Base-by-base conservation (phyloP, 2,329 filamentous ascomycete species). In the Pyrenochaeta sp. region DNA sequence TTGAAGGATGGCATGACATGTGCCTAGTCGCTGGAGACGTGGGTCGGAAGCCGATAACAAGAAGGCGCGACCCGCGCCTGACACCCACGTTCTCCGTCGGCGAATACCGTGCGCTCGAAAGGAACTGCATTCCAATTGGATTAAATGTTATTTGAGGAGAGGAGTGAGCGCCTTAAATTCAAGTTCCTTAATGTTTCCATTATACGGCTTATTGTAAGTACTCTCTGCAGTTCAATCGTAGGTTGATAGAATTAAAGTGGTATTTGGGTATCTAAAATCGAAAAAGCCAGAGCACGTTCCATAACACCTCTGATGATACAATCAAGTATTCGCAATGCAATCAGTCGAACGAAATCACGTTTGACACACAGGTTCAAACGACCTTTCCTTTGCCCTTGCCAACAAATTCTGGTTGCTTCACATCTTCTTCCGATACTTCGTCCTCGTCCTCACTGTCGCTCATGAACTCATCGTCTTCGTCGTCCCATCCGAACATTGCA, bases 401-500 rank as follows among this genome's bases (percentile, higher is more conserved):
- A 44, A 73, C 63, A 13, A 63, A 58, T 18, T 51, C 48, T 7
- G 50, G 45, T 11, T 41, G 44, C 34, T 67, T 62, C 3, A 36
- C 47, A 20, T 69, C 66, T 41, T 68, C 65, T 18, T 67, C 70
- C 3, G 60, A 65, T 0, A 68, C 54, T 0, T 73, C 71, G 13
- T 75, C 74, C 7, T 75, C 75, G 10, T 78, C 76, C 18, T 77
- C 74, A 19, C 73, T 74, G 14, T 76, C 73, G 41, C 73, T 76
- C 58, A 76, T 72, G 37, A 69, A 69, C 40, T 72, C 66, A 11
- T 67, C 65, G 26, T 91, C 87, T 40, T 89, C 86, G 22, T 92
- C 87, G 50, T 91, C 88, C 72, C 91, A 93, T 0, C 88, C 88
- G 58, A 86, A 88, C 62, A 91, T 89, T 0, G 79, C 75, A 36